Evolutionary conservation across 2,329 filamentous ascomycete genomes (phyloP).

Genomic region (Hypoxylon sp.): DNA sequence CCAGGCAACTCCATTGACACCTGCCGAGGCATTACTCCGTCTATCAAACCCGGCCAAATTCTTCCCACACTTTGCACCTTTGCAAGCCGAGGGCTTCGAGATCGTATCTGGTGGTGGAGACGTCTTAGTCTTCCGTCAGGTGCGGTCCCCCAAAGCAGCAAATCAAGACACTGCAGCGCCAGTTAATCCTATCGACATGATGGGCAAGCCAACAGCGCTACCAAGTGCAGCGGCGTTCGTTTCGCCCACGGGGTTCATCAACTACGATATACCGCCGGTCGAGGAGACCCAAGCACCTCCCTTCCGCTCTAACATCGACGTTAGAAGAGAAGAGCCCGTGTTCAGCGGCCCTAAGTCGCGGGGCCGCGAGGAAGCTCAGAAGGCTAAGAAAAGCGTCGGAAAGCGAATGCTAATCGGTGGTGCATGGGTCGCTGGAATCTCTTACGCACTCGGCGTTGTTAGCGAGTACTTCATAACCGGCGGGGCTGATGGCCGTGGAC

Average conservation of each 20-base stretch:
- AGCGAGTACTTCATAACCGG: conserved; percentile 69
- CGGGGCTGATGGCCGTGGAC: conserved; percentile 60
- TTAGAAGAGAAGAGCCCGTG: conserved; percentile 63
- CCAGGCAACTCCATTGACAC: conserved; percentile 65
- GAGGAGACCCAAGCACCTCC: conserved; percentile 51
- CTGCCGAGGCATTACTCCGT: conserved; percentile 71
- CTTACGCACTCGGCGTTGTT: conserved; percentile 72
- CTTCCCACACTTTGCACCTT: conserved; percentile 71
- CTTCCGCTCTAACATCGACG: conserved; percentile 62
- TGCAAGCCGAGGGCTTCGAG: conserved; percentile 75
- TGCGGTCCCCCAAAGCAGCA: conserved; percentile 53
- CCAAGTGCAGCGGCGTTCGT: conserved; percentile 71
- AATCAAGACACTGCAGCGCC: conserved; percentile 37
- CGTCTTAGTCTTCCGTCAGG: conserved; percentile 76
- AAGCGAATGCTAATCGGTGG: conserved; percentile 69
- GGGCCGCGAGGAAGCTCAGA: conserved; percentile 45
- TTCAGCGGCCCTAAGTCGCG: conserved; percentile 60
- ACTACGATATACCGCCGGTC: conserved; percentile 65
- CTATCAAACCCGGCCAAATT: conserved; percentile 76
- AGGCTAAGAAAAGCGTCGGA: conserved; percentile 58
- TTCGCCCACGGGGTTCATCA: conserved; percentile 76
- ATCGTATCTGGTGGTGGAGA: conserved; percentile 75
- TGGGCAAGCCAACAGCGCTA: conserved; percentile 58
- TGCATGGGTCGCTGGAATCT: conserved; percentile 67
- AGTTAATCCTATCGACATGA: conserved; percentile 74